A percentile compares a stretch with the other conserved stretches of the same genome.
phyloP scores from a whole-genome alignment of 225 moss, liverwort and hornwort genomes.

The Marchantia polymorpha region DNA sequence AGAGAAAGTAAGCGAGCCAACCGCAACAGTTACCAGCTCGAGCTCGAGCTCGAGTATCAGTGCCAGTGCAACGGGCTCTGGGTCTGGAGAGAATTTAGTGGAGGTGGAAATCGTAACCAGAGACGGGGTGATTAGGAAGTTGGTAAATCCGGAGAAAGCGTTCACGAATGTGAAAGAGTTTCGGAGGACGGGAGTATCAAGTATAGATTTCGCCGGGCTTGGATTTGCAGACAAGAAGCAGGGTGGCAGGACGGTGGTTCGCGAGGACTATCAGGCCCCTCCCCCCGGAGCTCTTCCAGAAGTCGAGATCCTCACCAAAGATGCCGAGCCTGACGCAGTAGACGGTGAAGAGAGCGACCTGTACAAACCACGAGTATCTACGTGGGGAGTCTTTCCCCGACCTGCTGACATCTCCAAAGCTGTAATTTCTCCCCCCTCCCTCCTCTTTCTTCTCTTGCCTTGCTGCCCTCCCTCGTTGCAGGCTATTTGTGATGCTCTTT shows the following conservation, averaged over 20 bases:
- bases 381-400: conserved; percentile 91
- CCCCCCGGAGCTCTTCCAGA: conserved; percentile 71
- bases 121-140: conserved; percentile 75
- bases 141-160: conserved; percentile 47
- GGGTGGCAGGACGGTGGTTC: conserved; percentile 55
- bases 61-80: neutral
- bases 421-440: conserved; percentile 34
- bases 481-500: too few species aligned
- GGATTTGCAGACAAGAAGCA: conserved; percentile 86
- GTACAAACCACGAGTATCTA: conserved; percentile 83
- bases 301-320: conserved; percentile 84
- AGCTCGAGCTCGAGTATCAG: neutral
- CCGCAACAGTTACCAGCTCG: neutral
- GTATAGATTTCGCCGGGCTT: conserved; percentile 80
- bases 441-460: neutral
- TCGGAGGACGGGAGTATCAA: conserved; percentile 64
- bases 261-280: conserved; percentile 53
- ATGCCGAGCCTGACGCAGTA: conserved; percentile 30
- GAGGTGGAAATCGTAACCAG: conserved; percentile 87
- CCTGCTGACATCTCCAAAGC: conserved; percentile 95
- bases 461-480: neutral
- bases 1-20: conserved; percentile 24
- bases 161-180: conserved; percentile 72
- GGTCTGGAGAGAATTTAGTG: conserved; percentile 42
- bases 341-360: conserved; percentile 33